phyloP scores from a whole-genome alignment of 306 rosid genomes.

The Vigna angularis region DNA sequence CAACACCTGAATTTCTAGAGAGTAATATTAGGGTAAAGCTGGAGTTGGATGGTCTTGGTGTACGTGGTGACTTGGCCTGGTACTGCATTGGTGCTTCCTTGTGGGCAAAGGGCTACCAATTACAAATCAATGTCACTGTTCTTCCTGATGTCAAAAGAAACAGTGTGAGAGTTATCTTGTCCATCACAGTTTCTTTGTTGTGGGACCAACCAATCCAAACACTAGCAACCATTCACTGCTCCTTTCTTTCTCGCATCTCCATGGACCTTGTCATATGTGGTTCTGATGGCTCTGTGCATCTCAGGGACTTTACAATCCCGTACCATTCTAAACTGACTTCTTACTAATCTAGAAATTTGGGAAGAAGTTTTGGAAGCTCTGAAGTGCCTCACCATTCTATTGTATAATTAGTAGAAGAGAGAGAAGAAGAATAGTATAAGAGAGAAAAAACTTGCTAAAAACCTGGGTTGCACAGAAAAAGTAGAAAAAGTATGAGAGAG shows the following conservation, averaged over 20 bases:
- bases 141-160: slow-evolving; percentile 61
- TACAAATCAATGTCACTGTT: slow-evolving; percentile 62
- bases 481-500: too few species aligned
- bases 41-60: slow-evolving; percentile 78
- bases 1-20: slow-evolving; percentile 55
- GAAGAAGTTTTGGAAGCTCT: too few species aligned
- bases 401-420: too few species aligned
- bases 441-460: too few species aligned
- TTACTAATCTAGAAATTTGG: too few species aligned
- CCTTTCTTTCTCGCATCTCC: slow-evolving; percentile 68
- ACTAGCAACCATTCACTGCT: slow-evolving; percentile 67
- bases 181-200: slow-evolving; percentile 61
- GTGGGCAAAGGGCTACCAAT: slow-evolving; percentile 72
- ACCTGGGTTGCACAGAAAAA: too few species aligned
- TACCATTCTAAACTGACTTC: too few species aligned
- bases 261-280: slow-evolving; percentile 68
- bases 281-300: slow-evolving; percentile 62
- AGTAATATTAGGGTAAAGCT: slow-evolving; percentile 69
- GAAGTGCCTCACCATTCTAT: too few species aligned
- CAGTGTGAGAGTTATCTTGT: slow-evolving; percentile 63
- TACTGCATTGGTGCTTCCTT: slow-evolving; percentile 77
- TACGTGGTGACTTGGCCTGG: slow-evolving; percentile 77
- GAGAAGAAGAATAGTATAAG: too few species aligned
- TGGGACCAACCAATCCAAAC: slow-evolving; percentile 63
- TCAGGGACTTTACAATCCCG: slow-evolving; percentile 73